These are phyloP conservation scores for Dactylellina parvicollis DNA, from an alignment of 2,329 filamentous ascomycete genomes.

Conservation along the genomic window DNA sequence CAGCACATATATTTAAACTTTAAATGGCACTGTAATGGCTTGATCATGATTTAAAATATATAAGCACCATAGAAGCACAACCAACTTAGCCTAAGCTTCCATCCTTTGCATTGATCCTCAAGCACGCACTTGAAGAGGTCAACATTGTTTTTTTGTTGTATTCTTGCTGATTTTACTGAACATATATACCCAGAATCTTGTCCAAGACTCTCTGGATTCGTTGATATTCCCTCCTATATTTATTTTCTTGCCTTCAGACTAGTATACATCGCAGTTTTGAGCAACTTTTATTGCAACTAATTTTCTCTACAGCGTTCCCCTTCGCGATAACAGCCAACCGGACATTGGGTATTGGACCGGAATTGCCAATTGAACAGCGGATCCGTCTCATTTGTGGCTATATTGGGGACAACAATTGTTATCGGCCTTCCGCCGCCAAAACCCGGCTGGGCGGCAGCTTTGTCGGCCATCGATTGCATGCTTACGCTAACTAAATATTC, in stretches of 20 bases:
- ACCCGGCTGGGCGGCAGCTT: constrained; percentile 21
- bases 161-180: too few relatives aligned
- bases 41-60: too few relatives aligned
- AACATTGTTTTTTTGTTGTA: too few relatives aligned
- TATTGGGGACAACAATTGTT: constrained; percentile 25
- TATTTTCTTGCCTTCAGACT: neutral
- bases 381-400: constrained; percentile 48
- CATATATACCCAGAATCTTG: too few relatives aligned
- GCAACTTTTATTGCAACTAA: neutral
- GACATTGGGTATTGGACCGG: constrained; percentile 12
- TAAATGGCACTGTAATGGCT: too few relatives aligned
- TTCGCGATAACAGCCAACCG: constrained; percentile 34
- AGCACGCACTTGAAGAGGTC: too few relatives aligned
- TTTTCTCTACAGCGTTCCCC: constrained; percentile 24
- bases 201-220: too few relatives aligned
- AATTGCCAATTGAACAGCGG: constrained; percentile 47
- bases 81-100: too few relatives aligned
- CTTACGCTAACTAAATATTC: constrained; percentile 38
- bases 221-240: neutral
- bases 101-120: too few relatives aligned
- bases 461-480: constrained; percentile 43
- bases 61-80: too few relatives aligned
- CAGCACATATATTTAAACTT: too few relatives aligned
- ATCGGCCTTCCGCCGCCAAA: constrained; percentile 39
- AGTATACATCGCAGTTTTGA: too few relatives aligned